These are phyloP conservation scores for Xylaria telfairii DNA, from an alignment of 495 filamentous ascomycete species.

Conservation along the genomic window DNA sequence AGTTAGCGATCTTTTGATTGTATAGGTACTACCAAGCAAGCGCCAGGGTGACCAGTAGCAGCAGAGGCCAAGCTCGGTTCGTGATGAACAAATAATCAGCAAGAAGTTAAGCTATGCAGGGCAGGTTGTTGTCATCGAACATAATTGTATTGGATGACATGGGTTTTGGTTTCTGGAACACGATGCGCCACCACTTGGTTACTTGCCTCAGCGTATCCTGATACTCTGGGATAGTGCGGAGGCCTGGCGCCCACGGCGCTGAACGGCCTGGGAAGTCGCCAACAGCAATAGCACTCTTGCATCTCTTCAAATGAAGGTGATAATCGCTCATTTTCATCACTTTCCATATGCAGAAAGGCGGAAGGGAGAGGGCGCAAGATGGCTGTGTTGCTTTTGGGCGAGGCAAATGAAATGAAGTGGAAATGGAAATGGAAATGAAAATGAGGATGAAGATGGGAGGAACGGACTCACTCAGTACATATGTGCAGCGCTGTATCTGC, in stretches of 20 bases:
- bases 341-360: neutral
- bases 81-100: too few species aligned
- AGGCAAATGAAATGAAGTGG: neutral
- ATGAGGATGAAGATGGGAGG: neutral
- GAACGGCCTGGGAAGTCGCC: neutral
- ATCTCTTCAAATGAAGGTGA: neutral
- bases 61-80: neutral
- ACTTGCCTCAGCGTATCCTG: conserved; percentile 17
- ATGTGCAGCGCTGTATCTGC: neutral
- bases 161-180: conserved; percentile 1
- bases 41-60: neutral
- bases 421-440: neutral
- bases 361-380: neutral
- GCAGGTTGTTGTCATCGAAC: neutral
- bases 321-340: neutral
- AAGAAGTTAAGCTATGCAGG: neutral
- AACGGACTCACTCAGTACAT: conserved; percentile 7
- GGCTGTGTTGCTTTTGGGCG: conserved; percentile 10
- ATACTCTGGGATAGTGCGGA: conserved; percentile 4
- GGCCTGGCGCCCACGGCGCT: conserved; percentile 1
- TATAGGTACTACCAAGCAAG: neutral
- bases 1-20: neutral
- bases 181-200: neutral
- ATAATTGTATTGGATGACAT: neutral
- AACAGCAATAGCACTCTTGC: conserved; percentile 2